phyloP scores from a whole-genome alignment of 805 yeast genomes.

The Candida jianshihensis region DNA sequence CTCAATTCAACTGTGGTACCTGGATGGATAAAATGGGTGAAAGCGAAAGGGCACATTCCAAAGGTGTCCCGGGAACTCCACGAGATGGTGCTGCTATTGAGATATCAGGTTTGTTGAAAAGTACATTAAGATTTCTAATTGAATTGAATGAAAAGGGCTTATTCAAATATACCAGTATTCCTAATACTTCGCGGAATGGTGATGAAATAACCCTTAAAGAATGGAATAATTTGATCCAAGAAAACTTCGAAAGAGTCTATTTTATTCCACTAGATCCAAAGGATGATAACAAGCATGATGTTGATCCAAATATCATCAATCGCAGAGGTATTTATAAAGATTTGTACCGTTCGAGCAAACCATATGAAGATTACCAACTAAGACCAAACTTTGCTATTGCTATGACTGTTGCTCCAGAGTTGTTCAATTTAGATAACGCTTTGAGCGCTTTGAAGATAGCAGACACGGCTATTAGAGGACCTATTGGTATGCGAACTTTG shows the following conservation, averaged over 20 bases:
- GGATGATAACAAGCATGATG: slow-evolving; percentile 53
- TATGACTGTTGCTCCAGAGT: slow-evolving; percentile 90
- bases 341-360: slow-evolving; percentile 70
- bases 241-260: slow-evolving; percentile 72
- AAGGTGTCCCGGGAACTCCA: slow-evolving; percentile 96
- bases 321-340: slow-evolving; percentile 95
- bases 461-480: slow-evolving; percentile 73
- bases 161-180: slow-evolving; percentile 54
- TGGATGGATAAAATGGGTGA: slow-evolving; percentile 99
- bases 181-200: slow-evolving; percentile 47
- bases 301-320: slow-evolving; percentile 63
- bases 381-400: slow-evolving; percentile 92
- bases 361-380: slow-evolving; percentile 88
- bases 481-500: slow-evolving; percentile 83
- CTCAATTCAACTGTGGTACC: slow-evolving; percentile 90
- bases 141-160: slow-evolving; percentile 44
- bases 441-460: slow-evolving; percentile 61
- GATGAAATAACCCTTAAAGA: slow-evolving; percentile 44
- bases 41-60: slow-evolving; percentile 70
- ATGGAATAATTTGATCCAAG: slow-evolving; percentile 69
- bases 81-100: slow-evolving; percentile 96
- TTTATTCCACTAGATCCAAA: slow-evolving; percentile 62
- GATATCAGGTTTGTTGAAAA: slow-evolving; percentile 81
- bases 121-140: slow-evolving; percentile 74
- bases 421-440: slow-evolving; percentile 61